A percentile compares a stretch with the other conserved stretches of the same genome.
Conservation (phyloP, 352 stramenopile species). For the Elongisporangium anandrum region DNA sequence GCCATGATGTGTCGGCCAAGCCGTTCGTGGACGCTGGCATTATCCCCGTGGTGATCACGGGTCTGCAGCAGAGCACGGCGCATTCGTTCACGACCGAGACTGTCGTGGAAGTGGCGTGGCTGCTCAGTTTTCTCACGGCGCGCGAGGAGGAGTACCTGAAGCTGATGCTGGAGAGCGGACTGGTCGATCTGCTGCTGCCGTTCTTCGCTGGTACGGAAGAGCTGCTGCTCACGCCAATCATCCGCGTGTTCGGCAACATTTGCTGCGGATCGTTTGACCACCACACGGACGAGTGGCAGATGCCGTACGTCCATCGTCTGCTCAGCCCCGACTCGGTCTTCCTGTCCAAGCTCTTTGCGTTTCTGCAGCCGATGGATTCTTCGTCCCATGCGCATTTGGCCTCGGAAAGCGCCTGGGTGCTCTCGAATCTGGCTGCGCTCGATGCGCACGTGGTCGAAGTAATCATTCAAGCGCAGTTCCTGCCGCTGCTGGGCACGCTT, state of each 20-base stretch:
- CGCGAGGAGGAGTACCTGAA: constrained; percentile 69
- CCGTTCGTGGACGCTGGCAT: constrained; percentile 75
- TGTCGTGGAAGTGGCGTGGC: constrained; percentile 78
- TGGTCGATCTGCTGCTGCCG: constrained; percentile 50
- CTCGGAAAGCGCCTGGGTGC: constrained; percentile 64
- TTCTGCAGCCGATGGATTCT: constrained; percentile 39
- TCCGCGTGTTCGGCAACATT: constrained; percentile 80
- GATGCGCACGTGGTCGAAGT: constrained; percentile 50
- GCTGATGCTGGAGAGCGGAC: constrained; percentile 51
- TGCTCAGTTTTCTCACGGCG: constrained; percentile 84
- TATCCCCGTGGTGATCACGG: constrained; percentile 34
- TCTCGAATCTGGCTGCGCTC: constrained; percentile 71
- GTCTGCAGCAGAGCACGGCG: constrained; percentile 24
- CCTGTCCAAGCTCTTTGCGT: constrained; percentile 49
- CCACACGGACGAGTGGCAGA: constrained; percentile 68
- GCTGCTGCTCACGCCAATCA: constrained; percentile 60
- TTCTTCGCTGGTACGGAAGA: constrained; percentile 60
- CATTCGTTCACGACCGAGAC: constrained; percentile 41
- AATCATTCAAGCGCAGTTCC: constrained; percentile 42
- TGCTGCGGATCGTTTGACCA: constrained; percentile 64
- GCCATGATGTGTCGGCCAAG: constrained; percentile 65
- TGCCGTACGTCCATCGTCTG: constrained; percentile 50
- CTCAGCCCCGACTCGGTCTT: constrained; percentile 45
- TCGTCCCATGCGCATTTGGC: constrained; percentile 31
- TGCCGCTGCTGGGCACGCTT: constrained; percentile 49